Evolutionary conservation across 2,329 filamentous ascomycete genomes (phyloP).

Genomic region (Hypocreales sp.): DNA sequence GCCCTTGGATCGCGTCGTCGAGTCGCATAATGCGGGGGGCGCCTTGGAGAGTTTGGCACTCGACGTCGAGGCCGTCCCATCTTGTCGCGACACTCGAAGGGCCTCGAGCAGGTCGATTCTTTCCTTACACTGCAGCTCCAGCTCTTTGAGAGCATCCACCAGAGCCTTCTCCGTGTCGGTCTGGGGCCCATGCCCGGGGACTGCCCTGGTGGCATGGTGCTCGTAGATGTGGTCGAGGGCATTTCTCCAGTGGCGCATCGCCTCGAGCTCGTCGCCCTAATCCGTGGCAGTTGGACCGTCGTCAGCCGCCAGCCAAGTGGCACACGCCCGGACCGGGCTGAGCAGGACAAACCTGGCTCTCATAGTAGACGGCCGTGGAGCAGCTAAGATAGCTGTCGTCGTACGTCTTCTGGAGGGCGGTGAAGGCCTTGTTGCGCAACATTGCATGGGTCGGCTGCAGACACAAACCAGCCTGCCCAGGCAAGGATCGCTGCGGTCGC

Average conservation of each 20-base stretch:
- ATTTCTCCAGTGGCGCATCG: conserved; percentile 75
- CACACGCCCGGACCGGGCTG: too few species aligned
- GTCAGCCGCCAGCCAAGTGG: too few species aligned
- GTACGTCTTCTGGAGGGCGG: conserved; percentile 88
- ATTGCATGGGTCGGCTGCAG: conserved; percentile 22
- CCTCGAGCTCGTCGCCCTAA: conserved; percentile 82
- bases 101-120: conserved; percentile 78
- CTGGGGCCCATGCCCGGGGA: conserved; percentile 52
- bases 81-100: conserved; percentile 48
- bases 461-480: background rate
- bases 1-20: conserved; percentile 22
- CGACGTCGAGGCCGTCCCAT: conserved; percentile 6
- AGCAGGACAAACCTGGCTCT: conserved; percentile 60
- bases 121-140: conserved; percentile 88
- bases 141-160: conserved; percentile 62
- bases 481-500: background rate
- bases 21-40: conserved; percentile 8
- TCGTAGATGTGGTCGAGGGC: conserved; percentile 83
- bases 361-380: conserved; percentile 92
- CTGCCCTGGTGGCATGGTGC: conserved; percentile 62
- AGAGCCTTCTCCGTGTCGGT: conserved; percentile 75
- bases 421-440: conserved; percentile 40
- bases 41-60: conserved; percentile 7
- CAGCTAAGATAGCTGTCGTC: conserved; percentile 92
- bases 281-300: too few species aligned